Evolutionary conservation across 495 filamentous ascomycete species (phyloP), one percentile per base, ranked within the genome.

Genomic region (Immersiella caudata): DNA sequence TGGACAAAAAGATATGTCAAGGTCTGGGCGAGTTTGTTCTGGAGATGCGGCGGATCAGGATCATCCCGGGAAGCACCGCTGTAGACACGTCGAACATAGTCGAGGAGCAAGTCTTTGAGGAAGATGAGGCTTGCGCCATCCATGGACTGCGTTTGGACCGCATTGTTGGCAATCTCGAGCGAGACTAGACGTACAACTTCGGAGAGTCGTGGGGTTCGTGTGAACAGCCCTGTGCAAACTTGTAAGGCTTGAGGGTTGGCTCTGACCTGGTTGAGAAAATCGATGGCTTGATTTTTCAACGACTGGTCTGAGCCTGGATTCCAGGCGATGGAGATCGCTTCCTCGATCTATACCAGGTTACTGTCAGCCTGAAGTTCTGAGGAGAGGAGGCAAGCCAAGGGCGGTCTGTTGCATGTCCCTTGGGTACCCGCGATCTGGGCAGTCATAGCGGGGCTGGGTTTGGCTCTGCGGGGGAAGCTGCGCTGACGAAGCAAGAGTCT

Each of bases 21-120:
- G 35, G 94, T 96, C 78, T 99, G 95, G 26, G 93, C 91, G 67
- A 98, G 89, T 78, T 99, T 99, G 79, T 98, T 99, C 79, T 98
- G 96, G 33, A 99, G 89, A 69, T 85, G 84, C 36, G 88, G 70
- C 11, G 88, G 84, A 76, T 97, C 94, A 65, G 84, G 75, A 22
- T 80, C 78, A 22, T 80, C 79, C 52, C 82, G 82, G 51, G 81
- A 80, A 21, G 82, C 81, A 20, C 80, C 82, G 21, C 88, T 83
- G 75, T 96, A 99, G 40, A 85, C 86, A 66, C 87, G 85, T 61
- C 85, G 85, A 20, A 93, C 82, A 75, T 97, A 97, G 60, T 84
- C 84, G 73, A 97, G 78, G 68, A 99, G 78, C 25, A 86, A 86
- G 72, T 95, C 88, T 73, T 89, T 91, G 67, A 97, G 84, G 68